phyloP scores from a whole-genome alignment of 1,284 basidiomycete species.

The Apiotrichum siamense region DNA sequence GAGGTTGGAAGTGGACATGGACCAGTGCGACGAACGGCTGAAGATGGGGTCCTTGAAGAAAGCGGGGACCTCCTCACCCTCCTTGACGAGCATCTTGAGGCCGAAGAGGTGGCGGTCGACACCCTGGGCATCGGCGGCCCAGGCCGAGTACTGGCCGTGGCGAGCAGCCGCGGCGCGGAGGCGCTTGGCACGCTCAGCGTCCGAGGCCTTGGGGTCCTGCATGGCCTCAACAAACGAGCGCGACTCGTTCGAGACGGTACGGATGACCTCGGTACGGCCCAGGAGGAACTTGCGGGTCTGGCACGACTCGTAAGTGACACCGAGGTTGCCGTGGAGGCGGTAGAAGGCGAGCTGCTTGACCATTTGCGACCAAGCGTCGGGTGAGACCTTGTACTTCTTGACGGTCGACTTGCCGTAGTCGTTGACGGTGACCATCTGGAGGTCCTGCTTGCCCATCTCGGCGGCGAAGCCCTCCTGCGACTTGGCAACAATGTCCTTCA shows the following conservation, averaged over 20 bases:
- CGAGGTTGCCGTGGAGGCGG: slow-evolving; percentile 72
- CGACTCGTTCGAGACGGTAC: slow-evolving; percentile 74
- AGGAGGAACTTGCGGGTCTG: slow-evolving; percentile 90
- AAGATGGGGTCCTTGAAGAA: slow-evolving; percentile 76
- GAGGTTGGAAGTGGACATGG: slow-evolving; percentile 84
- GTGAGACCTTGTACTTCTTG: slow-evolving; percentile 82
- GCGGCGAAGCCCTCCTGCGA: slow-evolving; percentile 67
- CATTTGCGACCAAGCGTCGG: slow-evolving; percentile 92
- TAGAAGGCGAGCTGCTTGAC: slow-evolving; percentile 93
- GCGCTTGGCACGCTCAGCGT: slow-evolving; percentile 59
- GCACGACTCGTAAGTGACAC: slow-evolving; percentile 85
- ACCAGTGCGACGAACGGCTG: slow-evolving; percentile 73
- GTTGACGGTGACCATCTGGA: slow-evolving; percentile 82
- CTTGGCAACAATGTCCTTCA: slow-evolving; percentile 47
- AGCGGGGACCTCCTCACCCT: slow-evolving; percentile 68
- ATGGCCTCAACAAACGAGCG: slow-evolving; percentile 84
- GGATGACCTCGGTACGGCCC: slow-evolving; percentile 92
- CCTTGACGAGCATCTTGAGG: slow-evolving; percentile 71
- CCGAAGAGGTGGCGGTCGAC: slow-evolving; percentile 96
- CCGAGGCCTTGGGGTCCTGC: slow-evolving; percentile 57
- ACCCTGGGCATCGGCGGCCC: slow-evolving; percentile 90
- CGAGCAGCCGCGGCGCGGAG: slow-evolving; percentile 74
- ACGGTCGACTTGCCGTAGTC: slow-evolving; percentile 86
- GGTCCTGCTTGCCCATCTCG: slow-evolving; percentile 71
- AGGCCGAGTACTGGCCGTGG: slow-evolving; percentile 79